These are phyloP conservation scores for Crithidia fasciculata DNA, from an alignment of 208 protist genomes.

Conservation along the genomic window DNA sequence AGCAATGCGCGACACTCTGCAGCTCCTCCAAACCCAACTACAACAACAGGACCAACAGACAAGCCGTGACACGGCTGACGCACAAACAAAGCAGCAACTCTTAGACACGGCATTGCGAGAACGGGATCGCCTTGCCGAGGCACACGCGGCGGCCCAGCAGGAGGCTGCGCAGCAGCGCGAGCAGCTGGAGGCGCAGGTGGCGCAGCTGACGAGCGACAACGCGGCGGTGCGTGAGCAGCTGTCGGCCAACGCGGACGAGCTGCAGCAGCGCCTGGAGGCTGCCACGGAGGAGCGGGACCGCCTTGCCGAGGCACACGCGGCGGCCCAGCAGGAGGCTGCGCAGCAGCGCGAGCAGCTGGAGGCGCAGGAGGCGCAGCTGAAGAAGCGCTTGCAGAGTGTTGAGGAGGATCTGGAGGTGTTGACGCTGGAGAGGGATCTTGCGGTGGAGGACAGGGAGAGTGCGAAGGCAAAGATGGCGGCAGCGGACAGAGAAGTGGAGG, in stretches of 20 bases:
- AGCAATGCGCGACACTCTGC: constrained; percentile 6
- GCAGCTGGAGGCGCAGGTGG: constrained; percentile 3
- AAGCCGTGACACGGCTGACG: neutral
- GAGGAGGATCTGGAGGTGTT: neutral
- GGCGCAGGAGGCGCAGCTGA: constrained; percentile 1
- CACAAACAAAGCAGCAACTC: constrained; percentile 5
- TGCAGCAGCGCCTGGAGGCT: constrained; percentile 21
- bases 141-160: constrained; percentile 15
- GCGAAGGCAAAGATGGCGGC: constrained; percentile 9
- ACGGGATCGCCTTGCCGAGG: neutral
- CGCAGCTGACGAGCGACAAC: constrained; percentile 16
- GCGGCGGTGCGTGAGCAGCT: constrained; percentile 24
- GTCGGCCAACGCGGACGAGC: constrained; percentile 20
- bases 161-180: neutral
- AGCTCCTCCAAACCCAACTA: constrained; percentile 10
- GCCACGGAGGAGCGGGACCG: neutral
- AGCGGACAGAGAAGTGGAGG: neutral
- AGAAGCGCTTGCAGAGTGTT: constrained; percentile 1
- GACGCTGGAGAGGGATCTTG: neutral
- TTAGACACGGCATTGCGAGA: constrained; percentile 2
- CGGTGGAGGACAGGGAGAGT: neutral
- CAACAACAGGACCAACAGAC: neutral
- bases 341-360: neutral
- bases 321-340: neutral
- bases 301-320: constrained; percentile 9